Evolutionary conservation across 345 rosid species (phyloP).

Genomic region (Theobroma cacao): DNA sequence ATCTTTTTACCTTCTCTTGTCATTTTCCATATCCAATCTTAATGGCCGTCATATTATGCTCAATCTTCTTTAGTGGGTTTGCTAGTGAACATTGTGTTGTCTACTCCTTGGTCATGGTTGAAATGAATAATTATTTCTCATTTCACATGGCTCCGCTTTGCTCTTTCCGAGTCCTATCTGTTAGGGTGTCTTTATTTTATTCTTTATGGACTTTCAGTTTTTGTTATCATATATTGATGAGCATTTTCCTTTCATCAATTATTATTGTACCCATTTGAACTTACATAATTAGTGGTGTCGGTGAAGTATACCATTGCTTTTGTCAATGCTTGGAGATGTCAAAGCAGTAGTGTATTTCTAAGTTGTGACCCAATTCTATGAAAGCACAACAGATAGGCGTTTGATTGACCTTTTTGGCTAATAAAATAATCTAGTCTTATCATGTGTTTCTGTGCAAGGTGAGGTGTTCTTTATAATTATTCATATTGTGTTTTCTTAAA

Average conservation of each 20-base stretch:
- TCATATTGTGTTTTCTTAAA: background rate
- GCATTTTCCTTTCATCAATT: conserved; percentile 16
- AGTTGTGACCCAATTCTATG: background rate
- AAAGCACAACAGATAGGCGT: background rate
- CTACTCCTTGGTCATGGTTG: conserved; percentile 23
- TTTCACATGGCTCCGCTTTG: conserved; percentile 39
- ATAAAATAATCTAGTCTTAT: background rate
- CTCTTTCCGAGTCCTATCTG: conserved; percentile 26
- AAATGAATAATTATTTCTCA: conserved; percentile 31
- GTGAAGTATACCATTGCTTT: conserved; percentile 5
- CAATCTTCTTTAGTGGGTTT: conserved; percentile 28
- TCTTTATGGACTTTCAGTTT: background rate
- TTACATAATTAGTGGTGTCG: background rate
- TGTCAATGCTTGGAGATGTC: conserved; percentile 2
- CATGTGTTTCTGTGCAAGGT: background rate
- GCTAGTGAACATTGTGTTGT: conserved; percentile 11
- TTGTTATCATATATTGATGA: conserved; percentile 15
- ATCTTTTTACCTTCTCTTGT: conserved; percentile 18
- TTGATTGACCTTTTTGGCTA: background rate
- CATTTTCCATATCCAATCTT: conserved; percentile 20
- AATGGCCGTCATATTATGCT: conserved; percentile 36
- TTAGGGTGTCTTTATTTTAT: conserved; percentile 20
- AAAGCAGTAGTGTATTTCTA: conserved; percentile 9
- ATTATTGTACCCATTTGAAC: conserved; percentile 15
- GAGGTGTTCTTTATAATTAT: background rate